Base-by-base conservation (phyloP, 2,329 filamentous ascomycete species). In the Hortaea sp. region DNA sequence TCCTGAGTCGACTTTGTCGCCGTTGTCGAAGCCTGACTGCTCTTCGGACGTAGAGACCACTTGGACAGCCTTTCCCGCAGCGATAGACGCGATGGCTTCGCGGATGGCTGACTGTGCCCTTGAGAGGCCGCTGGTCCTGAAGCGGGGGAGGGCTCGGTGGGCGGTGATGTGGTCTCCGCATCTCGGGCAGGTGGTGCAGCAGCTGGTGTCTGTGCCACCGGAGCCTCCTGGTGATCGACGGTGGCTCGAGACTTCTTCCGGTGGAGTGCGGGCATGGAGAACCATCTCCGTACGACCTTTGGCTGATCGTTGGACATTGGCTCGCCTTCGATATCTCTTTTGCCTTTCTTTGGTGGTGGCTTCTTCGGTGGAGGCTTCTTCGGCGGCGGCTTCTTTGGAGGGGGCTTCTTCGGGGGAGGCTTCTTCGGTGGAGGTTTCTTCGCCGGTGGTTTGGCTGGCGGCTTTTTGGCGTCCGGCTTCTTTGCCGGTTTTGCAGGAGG, bases 61-160 rank as follows among this genome's bases (percentile, higher is more conserved):
- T 34, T 41, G 40, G 39, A 46, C 5, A 46, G 31, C 27, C 28
- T 29, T 28, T 39, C 43, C 6, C 43, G 43, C 34, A 38, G 32
- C n/a, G 32, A 35, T 35, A 35, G 32, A 35, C 32, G 32, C 32
- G 32, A n/a, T n/a, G 32, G 32, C 20, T 20, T 20, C 20, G 20
- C 20, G 20, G 20, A 20, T 20, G 20, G 20, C 20, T 20, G 20
- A 20, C 20, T 20, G 20, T 20, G 20, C 20, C 20, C 20, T 20
- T 20, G 20, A 20, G 20, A 20, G 20, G 20, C 20, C 20, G 20
- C 20, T n/a, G 32, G 32, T n/a, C n/a, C 32, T 9, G 32, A 35
- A 9, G 7, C 9, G 9, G n/a, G 2, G 9, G 3, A 9, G 32
- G 32, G 32, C 32, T 35, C 32, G 32, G 9, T 35, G 9, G 32